phyloP scores from a whole-genome alignment of 225 moss, liverwort and hornwort species.

The Thuidium tamariscinum region DNA sequence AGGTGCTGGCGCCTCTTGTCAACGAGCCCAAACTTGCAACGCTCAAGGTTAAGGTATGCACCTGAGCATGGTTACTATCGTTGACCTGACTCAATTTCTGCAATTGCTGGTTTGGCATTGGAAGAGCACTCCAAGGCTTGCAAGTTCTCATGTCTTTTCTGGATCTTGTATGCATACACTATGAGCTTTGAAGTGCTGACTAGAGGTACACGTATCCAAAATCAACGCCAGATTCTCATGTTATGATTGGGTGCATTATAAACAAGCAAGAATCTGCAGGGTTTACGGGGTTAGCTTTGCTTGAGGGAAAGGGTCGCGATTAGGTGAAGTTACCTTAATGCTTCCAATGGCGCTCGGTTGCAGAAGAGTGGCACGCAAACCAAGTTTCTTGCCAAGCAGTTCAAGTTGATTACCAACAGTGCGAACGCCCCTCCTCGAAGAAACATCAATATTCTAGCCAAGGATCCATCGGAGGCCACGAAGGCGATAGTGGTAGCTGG shows the following conservation, averaged over 20 bases:
- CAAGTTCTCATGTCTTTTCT: not conserved
- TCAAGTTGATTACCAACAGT: conserved; percentile 8
- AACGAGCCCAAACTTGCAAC: not conserved
- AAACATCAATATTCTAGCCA: conserved; percentile 23
- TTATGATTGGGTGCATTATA: not conserved
- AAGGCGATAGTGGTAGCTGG: not conserved
- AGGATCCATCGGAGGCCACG: not conserved
- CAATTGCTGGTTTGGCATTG: not conserved
- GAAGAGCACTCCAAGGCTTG: not conserved
- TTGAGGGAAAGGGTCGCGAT: not conserved
- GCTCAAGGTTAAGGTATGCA: not conserved
- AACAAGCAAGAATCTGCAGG: not conserved
- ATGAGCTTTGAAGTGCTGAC: not conserved
- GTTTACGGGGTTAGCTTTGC: not conserved
- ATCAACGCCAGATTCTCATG: not conserved
- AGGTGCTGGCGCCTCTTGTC: not conserved
- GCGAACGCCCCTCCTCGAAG: conserved; percentile 12
- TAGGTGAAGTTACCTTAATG: not conserved
- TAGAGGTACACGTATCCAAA: not conserved
- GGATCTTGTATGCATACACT: not conserved
- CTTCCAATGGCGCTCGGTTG: not conserved
- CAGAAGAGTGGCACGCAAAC: conserved; percentile 11
- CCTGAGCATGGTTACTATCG: not conserved
- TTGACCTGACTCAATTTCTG: not conserved
- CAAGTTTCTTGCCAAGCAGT: conserved; percentile 35